These are phyloP conservation scores for Dalbergia oliveri DNA, from an alignment of 306 rosid species.

Conservation along the genomic window DNA sequence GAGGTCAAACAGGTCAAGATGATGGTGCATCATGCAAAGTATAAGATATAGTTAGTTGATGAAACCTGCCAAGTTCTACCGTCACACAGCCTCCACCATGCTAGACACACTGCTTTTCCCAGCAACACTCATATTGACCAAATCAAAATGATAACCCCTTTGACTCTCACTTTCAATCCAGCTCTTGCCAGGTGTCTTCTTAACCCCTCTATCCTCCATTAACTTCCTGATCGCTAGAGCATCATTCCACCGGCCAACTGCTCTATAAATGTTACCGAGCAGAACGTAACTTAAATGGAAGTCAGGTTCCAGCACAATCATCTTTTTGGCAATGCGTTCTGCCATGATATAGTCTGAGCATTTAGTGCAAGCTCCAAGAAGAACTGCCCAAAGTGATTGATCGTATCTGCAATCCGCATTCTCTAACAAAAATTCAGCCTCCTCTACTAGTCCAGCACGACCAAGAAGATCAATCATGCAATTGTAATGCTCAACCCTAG, in stretches of 20 bases:
- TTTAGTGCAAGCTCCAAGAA: constrained; percentile 88
- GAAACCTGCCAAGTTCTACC: constrained; percentile 21
- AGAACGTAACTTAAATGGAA: constrained; percentile 83
- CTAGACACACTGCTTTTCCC: constrained; percentile 33
- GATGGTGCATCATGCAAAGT: neutral
- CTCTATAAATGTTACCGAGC: constrained; percentile 77
- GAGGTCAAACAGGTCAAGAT: neutral
- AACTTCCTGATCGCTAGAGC: constrained; percentile 71
- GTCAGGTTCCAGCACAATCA: constrained; percentile 77
- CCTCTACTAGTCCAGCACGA: constrained; percentile 81
- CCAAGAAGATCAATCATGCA: constrained; percentile 91
- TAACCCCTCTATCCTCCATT: constrained; percentile 83
- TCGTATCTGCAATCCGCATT: constrained; percentile 72
- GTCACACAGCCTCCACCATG: constrained; percentile 45
- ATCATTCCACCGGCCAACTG: constrained; percentile 85
- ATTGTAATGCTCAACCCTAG: constrained; percentile 79
- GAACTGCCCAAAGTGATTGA: constrained; percentile 81
- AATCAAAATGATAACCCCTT: constrained; percentile 48
- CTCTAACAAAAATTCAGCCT: constrained; percentile 78
- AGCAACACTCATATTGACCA: constrained; percentile 36
- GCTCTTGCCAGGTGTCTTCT: constrained; percentile 81
- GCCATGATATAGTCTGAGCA: constrained; percentile 65
- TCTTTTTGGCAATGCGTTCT: constrained; percentile 81
- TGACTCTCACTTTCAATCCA: constrained; percentile 69
- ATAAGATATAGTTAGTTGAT: neutral